A percentile compares a stretch with the other conserved stretches of the same genome.
Evolutionary conservation across 306 rosid species (phyloP).

Genomic region (Echinosophora koreensis): DNA sequence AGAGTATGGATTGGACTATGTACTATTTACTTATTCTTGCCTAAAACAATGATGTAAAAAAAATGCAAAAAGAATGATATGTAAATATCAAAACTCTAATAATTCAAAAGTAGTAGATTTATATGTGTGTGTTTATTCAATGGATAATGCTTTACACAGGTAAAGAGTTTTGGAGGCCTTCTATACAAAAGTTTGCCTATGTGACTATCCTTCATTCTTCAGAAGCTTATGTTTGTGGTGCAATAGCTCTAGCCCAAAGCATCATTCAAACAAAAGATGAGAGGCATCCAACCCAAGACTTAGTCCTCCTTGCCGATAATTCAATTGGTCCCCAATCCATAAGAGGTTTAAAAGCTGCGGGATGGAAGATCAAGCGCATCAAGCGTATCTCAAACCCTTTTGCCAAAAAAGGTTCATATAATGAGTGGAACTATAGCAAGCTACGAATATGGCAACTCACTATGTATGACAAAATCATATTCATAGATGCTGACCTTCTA

Average conservation of each 20-base stretch:
- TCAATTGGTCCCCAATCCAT: slow-evolving; percentile 58
- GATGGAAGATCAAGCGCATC: slow-evolving; percentile 67
- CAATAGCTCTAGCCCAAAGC: slow-evolving; percentile 88
- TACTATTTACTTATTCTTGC: no score
- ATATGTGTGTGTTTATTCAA: neutral
- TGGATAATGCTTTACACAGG: slow-evolving; percentile 50
- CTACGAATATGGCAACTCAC: slow-evolving; percentile 76
- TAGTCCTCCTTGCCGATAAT: slow-evolving; percentile 76
- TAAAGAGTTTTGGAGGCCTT: slow-evolving; percentile 57
- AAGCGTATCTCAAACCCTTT: slow-evolving; percentile 70
- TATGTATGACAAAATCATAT: slow-evolving; percentile 66
- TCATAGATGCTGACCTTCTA: slow-evolving; percentile 76
- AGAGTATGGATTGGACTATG: no score
- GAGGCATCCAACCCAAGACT: slow-evolving; percentile 47
- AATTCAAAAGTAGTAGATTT: no score
- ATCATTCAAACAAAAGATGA: slow-evolving; percentile 41
- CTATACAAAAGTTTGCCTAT: slow-evolving; percentile 54
- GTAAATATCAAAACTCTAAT: no score
- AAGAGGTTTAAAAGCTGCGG: slow-evolving; percentile 60
- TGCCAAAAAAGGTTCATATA: slow-evolving; percentile 63
- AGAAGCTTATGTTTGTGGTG: slow-evolving; percentile 89
- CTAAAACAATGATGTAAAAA: no score
- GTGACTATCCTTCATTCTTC: slow-evolving; percentile 85
- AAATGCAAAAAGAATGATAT: no score
- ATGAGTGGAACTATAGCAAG: slow-evolving; percentile 91